Conservation (phyloP, 2,329 filamentous ascomycete species). For the Stagonosporopsis vannaccii region DNA sequence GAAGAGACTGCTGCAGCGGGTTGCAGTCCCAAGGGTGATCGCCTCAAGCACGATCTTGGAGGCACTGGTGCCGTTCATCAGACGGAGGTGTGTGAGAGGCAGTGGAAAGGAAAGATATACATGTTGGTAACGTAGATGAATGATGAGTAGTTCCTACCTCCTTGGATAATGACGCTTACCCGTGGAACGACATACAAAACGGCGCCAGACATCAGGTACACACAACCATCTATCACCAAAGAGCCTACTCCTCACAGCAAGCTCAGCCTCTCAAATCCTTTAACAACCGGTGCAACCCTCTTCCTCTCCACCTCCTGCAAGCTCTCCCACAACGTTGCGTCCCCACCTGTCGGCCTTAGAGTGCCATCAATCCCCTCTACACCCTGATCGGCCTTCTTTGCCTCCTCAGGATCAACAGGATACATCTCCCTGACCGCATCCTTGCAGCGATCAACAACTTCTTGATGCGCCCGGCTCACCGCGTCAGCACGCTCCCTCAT, state of each 20-base stretch:
- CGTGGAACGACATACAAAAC: too few species aligned
- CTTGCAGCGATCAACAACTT: constrained; percentile 75
- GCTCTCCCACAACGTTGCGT: constrained; percentile 57
- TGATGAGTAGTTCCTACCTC: too few species aligned
- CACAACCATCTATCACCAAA: background rate
- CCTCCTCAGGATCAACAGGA: constrained; percentile 13
- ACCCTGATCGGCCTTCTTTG: constrained; percentile 12
- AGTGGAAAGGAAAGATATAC: too few species aligned
- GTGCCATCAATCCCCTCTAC: constrained; percentile 31
- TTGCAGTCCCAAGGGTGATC: too few species aligned
- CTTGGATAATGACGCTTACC: too few species aligned
- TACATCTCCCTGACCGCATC: constrained; percentile 67
- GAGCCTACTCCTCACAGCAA: constrained; percentile 21
- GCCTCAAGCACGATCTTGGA: too few species aligned
- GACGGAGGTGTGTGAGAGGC: too few species aligned
- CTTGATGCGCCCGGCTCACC: constrained; percentile 75
- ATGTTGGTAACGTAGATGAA: too few species aligned
- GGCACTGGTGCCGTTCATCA: too few species aligned
- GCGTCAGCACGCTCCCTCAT: constrained; percentile 89
- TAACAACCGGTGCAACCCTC: constrained; percentile 61
- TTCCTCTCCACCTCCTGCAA: constrained; percentile 49
- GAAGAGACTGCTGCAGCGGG: too few species aligned
- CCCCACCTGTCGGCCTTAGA: constrained; percentile 50
- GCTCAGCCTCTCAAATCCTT: constrained; percentile 56
- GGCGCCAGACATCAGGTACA: background rate